Evolutionary conservation across 768 basidiomycete species (phyloP), one percentile per base, ranked within the genome.

Genomic region (Lanmaoa pseudosensibilis): DNA sequence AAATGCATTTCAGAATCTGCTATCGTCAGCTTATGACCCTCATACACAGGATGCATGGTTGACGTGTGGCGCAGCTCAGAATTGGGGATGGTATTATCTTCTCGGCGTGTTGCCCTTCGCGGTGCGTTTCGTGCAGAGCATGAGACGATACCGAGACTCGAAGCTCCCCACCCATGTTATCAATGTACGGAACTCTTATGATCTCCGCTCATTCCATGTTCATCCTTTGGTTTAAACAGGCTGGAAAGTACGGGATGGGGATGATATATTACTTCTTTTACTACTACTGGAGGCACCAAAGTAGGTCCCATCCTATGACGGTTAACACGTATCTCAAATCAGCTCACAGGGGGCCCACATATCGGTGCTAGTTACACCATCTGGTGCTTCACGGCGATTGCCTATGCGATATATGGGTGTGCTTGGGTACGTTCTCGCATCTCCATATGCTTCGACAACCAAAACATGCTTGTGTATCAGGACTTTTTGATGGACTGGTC

Each of bases 401-500:
- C 82, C 32, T 87, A 84, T 63, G 80, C 92, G 0, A 56, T 80
- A 6, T 99, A 96, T 69, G 84, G 86, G 4, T 79, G 81, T 38
- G 68, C 83, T 34, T 98, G 96, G 94, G 93, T 92, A 64, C 48
- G 84, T 66, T 30, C 25, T 33, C 7, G 15, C 12, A 16, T 37
- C 4, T 43, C 18, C 5, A 1, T 18, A 25, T 10, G 7, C 9
- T 23, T 30, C 3, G 16, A 46, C 3, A 9, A 3, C 21, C 30
- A 8, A 43, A 11, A 43, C 37, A 33, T 25, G n/a, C 8, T 5
- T 53, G 34, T n/a, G 36, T 40, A 37, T 39, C 60, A 91, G 92
- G 93, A 96, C 67, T 73, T 94, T 33, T 68, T 90, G n/a, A 91
- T 96, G 85, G 94, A 98, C 69, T 98, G 95, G 94, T 93, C 92